Percentiles rank a stretch among this genome's conserved stretches.
phyloP scores from a whole-genome alignment of 2,329 filamentous ascomycete genomes.

The Meredithiella fracta region DNA sequence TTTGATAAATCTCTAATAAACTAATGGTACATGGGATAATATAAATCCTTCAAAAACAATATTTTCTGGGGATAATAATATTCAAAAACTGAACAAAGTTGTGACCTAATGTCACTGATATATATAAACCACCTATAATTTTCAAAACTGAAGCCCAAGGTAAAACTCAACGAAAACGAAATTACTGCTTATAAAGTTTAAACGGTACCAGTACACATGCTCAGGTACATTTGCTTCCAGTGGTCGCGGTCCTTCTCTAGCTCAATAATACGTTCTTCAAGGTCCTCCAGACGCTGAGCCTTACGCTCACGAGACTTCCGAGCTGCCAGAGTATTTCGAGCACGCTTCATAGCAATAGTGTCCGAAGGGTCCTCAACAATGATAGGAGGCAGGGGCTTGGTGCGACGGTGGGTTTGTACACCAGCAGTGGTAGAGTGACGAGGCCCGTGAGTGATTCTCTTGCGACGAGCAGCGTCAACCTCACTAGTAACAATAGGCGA shows the following conservation, averaged over 20 bases:
- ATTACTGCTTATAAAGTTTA: slow-evolving; percentile 18
- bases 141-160: too few species aligned
- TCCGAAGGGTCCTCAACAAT: slow-evolving; percentile 58
- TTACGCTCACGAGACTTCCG: slow-evolving; percentile 86
- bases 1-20: too few species aligned
- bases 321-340: slow-evolving; percentile 81
- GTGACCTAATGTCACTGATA: too few species aligned
- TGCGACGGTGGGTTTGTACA: slow-evolving; percentile 56
- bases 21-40: too few species aligned
- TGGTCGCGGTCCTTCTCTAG: slow-evolving; percentile 49
- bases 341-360: slow-evolving; percentile 73
- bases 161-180: slow-evolving; percentile 15
- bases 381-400: slow-evolving; percentile 68
- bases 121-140: too few species aligned
- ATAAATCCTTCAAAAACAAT: too few species aligned
- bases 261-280: slow-evolving; percentile 58
- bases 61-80: too few species aligned
- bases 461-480: slow-evolving; percentile 5
- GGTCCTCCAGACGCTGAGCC: slow-evolving; percentile 54
- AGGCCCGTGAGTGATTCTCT: slow-evolving; percentile 14
- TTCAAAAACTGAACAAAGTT: too few species aligned
- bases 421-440: slow-evolving; percentile 56
- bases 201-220: slow-evolving; percentile 21
- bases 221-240: slow-evolving; percentile 42
- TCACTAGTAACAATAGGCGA: background rate